Evolutionary conservation across 192 early-diverging fungal species (phyloP).

Genomic region (Bifiguratus adelaidae): DNA sequence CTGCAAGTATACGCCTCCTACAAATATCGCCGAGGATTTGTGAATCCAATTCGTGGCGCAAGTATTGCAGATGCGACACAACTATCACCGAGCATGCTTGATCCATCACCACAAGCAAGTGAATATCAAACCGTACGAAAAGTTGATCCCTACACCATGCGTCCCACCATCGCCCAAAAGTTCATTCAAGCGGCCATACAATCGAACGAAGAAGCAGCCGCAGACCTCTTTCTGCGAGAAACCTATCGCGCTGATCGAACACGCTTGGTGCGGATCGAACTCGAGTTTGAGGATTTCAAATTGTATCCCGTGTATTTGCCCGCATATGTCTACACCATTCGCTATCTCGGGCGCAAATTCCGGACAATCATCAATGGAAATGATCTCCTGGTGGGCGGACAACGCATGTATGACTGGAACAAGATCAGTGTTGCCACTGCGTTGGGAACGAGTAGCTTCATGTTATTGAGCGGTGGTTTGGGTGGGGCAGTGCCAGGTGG

Average conservation of each 20-base stretch:
- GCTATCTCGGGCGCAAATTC: conserved; percentile 27
- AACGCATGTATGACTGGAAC: conserved; percentile 36
- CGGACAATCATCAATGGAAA: conserved; percentile 42
- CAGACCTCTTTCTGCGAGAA: conserved; percentile 25
- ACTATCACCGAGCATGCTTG: conserved; percentile 23
- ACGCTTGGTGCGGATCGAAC: conserved; percentile 27
- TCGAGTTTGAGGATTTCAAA: conserved; percentile 20
- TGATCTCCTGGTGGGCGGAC: conserved; percentile 27
- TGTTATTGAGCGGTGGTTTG: conserved; percentile 13
- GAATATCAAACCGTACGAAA: conserved; percentile 13
- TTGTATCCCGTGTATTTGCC: conserved; percentile 40
- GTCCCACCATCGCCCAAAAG: conserved; percentile 30
- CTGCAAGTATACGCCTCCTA: conserved; percentile 39
- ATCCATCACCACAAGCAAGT: conserved; percentile 8
- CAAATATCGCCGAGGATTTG: conserved; percentile 34
- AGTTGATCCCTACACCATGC: conserved; percentile 33
- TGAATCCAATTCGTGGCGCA: conserved; percentile 29
- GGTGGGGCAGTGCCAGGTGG: conserved; percentile 16
- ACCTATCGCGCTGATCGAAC: conserved; percentile 27
- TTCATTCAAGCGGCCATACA: conserved; percentile 28
- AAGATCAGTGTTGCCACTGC: conserved; percentile 28
- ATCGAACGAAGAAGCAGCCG: conserved; percentile 20
- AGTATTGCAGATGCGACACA: conserved; percentile 21
- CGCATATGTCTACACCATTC: conserved; percentile 29
- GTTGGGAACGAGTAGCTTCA: conserved; percentile 12